These are phyloP conservation scores for Diutina sp. DNA, from an alignment of 1,139 yeast genomes.

Conservation along the genomic window DNA sequence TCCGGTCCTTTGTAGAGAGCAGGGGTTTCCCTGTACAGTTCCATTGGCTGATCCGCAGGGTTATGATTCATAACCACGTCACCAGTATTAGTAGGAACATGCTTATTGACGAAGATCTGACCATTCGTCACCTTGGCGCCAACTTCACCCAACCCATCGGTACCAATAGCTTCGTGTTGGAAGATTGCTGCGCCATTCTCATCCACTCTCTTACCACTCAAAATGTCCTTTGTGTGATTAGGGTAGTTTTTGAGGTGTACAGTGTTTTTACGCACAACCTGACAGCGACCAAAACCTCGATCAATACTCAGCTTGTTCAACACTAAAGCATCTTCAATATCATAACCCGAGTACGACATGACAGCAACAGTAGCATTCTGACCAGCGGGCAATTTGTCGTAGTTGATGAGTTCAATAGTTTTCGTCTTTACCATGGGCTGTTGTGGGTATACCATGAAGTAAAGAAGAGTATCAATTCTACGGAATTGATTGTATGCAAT, in stretches of 20 bases:
- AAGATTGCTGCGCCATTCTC: slow-evolving; percentile 69
- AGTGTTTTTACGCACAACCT: slow-evolving; percentile 88
- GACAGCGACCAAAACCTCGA: slow-evolving; percentile 97
- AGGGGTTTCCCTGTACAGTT: slow-evolving; percentile 82
- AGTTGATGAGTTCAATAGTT: slow-evolving; percentile 88
- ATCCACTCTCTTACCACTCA: slow-evolving; percentile 84
- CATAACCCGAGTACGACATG: slow-evolving; percentile 97
- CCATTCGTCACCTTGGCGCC: slow-evolving; percentile 88
- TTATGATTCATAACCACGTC: slow-evolving; percentile 48
- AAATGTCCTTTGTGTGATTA: slow-evolving; percentile 83
- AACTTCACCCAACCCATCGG: slow-evolving; percentile 95
- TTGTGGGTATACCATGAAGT: slow-evolving; percentile 95
- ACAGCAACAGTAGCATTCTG: slow-evolving; percentile 98
- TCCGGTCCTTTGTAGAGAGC: slow-evolving; percentile 89
- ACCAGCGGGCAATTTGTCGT: slow-evolving; percentile 96
- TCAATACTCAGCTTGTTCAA: slow-evolving; percentile 86
- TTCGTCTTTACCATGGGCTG: slow-evolving; percentile 98
- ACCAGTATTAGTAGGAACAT: slow-evolving; percentile 79
- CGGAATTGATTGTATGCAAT: slow-evolving; percentile 94
- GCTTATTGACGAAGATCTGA: slow-evolving; percentile 85
- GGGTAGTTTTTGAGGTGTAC: slow-evolving; percentile 83
- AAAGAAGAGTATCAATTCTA: slow-evolving; percentile 86
- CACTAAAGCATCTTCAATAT: slow-evolving; percentile 97
- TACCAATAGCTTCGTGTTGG: slow-evolving; percentile 79
- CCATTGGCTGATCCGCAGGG: slow-evolving; percentile 19